Evolutionary conservation across 805 yeast genomes (phyloP).

Genomic region (Teunomyces pallodes): DNA sequence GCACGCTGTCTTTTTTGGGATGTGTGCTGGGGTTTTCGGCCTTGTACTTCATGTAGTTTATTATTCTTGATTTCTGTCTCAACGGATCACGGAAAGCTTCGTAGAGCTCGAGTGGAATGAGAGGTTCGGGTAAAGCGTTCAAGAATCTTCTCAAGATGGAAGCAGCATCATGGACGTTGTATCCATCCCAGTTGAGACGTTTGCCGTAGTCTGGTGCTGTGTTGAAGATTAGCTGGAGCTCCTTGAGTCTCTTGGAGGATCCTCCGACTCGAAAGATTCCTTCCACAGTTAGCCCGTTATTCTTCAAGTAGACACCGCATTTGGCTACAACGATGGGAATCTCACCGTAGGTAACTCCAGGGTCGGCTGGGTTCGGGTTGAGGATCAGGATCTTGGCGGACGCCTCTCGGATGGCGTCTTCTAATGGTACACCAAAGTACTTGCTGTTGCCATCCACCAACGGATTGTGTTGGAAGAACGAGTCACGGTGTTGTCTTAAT

Average conservation of each 20-base stretch:
- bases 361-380: conserved; percentile 46
- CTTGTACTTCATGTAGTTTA: conserved; percentile 62
- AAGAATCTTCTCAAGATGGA: conserved; percentile 81
- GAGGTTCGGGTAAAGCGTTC: conserved; percentile 87
- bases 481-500: conserved; percentile 49
- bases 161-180: conserved; percentile 95
- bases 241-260: conserved; percentile 81
- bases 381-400: conserved; percentile 71
- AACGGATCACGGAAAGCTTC: conserved; percentile 79
- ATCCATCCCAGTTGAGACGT: conserved; percentile 86
- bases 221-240: conserved; percentile 79
- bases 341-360: conserved; percentile 74
- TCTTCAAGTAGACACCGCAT: conserved; percentile 84
- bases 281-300: conserved; percentile 72
- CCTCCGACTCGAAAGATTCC: conserved; percentile 96
- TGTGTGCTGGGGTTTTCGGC: conserved; percentile 38
- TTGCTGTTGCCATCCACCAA: conserved; percentile 45
- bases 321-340: conserved; percentile 95
- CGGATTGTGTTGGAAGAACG: conserved; percentile 45
- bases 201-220: conserved; percentile 89
- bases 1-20: not conserved
- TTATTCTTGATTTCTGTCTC: conserved; percentile 57
- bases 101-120: conserved; percentile 76
- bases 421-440: conserved; percentile 80
- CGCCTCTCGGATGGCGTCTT: conserved; percentile 69